A percentile compares a stretch with the other conserved stretches of the same genome.
Conservation (phyloP, 1,139 yeast species). For the Taiozyma sp. region DNA sequence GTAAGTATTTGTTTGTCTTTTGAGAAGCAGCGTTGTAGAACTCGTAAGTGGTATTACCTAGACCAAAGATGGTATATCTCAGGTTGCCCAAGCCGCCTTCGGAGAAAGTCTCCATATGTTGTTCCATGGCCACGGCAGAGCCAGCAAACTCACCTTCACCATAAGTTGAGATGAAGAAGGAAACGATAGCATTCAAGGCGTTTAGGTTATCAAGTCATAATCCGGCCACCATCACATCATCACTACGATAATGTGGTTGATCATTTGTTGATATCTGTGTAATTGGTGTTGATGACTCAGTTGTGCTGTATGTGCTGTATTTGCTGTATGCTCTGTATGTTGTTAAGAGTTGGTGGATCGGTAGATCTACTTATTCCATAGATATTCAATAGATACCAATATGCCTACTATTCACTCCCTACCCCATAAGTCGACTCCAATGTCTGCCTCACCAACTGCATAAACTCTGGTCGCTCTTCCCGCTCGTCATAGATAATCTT, state of each 20-base stretch:
- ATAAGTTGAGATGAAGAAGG: slow-evolving; percentile 78
- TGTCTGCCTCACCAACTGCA: slow-evolving; percentile 11
- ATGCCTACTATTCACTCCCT: background rate
- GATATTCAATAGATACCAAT: too few relatives aligned
- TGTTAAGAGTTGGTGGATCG: too few relatives aligned
- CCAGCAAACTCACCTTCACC: slow-evolving; percentile 99
- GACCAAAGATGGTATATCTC: slow-evolving; percentile 75
- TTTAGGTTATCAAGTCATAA: slow-evolving; percentile 77
- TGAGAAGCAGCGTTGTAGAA: slow-evolving; percentile 83
- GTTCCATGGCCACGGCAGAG: slow-evolving; percentile 73
- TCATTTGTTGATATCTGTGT: too few relatives aligned
- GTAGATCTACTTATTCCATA: too few relatives aligned
- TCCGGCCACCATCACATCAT: slow-evolving; percentile 73
- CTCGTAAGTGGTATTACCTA: slow-evolving; percentile 93
- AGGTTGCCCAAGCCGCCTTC: slow-evolving; percentile 61
- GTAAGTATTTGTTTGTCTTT: slow-evolving; percentile 45
- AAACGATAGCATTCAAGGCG: slow-evolving; percentile 54
- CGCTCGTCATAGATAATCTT: slow-evolving; percentile 22
- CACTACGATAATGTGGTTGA: too few relatives aligned
- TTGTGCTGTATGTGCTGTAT: too few relatives aligned
- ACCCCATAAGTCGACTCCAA: slow-evolving; percentile 18
- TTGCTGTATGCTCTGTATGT: too few relatives aligned
- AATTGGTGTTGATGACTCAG: too few relatives aligned
- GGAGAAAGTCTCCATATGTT: slow-evolving; percentile 44
- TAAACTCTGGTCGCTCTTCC: slow-evolving; percentile 11